These are phyloP conservation scores for Xerocomus nothofagi DNA, from an alignment of 1,284 basidiomycete species.

Conservation along the genomic window DNA sequence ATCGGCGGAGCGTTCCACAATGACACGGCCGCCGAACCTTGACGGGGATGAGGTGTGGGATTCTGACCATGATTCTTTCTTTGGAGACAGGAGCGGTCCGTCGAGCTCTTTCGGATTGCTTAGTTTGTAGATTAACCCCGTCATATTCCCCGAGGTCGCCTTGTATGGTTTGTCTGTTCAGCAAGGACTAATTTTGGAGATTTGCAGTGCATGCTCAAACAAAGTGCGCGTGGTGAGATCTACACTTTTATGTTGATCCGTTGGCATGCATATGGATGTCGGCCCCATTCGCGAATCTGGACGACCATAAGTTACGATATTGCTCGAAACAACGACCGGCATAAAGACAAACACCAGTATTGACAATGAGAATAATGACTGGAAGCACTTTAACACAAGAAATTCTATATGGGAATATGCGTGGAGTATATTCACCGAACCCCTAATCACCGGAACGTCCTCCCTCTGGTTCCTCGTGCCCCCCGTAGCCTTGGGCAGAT, in stretches of 20 bases:
- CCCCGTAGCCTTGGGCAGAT: slow-evolving; percentile 40
- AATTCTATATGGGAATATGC: slow-evolving; percentile 34
- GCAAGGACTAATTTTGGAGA: slow-evolving; percentile 29
- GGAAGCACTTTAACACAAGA: slow-evolving; percentile 36
- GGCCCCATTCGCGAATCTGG: slow-evolving; percentile 15
- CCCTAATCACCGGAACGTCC: slow-evolving; percentile 36
- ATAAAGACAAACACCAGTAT: slow-evolving; percentile 22
- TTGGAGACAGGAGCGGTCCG: slow-evolving; percentile 21
- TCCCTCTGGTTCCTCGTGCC: slow-evolving; percentile 46
- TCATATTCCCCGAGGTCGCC: slow-evolving; percentile 24
- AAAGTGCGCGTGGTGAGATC: slow-evolving; percentile 24
- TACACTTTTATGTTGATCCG: slow-evolving; percentile 34
- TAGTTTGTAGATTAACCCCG: slow-evolving; percentile 17
- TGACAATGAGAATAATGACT: slow-evolving; percentile 15
- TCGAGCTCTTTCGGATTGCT: slow-evolving; percentile 23
- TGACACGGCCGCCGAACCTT: slow-evolving; percentile 37
- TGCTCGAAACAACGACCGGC: slow-evolving; percentile 17
- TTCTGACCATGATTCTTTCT: slow-evolving; percentile 25
- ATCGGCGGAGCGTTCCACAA: slow-evolving; percentile 50
- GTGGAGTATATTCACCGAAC: slow-evolving; percentile 23
- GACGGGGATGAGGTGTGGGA: slow-evolving; percentile 32
- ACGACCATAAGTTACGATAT: slow-evolving; percentile 23
- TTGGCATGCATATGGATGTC: slow-evolving; percentile 14
- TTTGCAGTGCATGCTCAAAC: slow-evolving; percentile 9
- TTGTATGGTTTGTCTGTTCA: slow-evolving; percentile 22